A percentile compares a stretch with the other conserved stretches of the same genome.
These are phyloP conservation scores for Fusarium odoratissimum DNA, from an alignment of 2,329 filamentous ascomycete genomes.

Conservation along the genomic window DNA sequence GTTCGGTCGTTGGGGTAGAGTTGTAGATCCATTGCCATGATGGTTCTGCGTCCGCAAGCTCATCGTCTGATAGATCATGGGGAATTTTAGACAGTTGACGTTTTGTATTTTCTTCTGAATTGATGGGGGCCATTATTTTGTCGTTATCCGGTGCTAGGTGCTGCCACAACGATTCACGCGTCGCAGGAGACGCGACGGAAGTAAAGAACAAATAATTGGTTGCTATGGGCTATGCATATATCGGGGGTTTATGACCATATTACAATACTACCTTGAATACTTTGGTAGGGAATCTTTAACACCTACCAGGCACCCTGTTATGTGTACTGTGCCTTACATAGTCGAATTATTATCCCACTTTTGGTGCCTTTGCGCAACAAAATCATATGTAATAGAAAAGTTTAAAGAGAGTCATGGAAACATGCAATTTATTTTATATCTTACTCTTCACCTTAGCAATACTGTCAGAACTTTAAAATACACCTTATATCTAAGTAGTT, in stretches of 20 bases:
- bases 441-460: background rate
- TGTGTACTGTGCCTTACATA: background rate
- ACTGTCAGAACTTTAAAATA: too few relatives aligned
- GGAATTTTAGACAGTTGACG: conserved; percentile 19
- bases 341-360: background rate
- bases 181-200: conserved; percentile 46
- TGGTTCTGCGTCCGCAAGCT: conserved; percentile 77
- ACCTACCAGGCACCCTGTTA: background rate
- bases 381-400: background rate
- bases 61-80: conserved; percentile 84
- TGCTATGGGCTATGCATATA: conserved; percentile 42
- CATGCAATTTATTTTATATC: background rate
- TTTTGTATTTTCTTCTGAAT: conserved; percentile 27
- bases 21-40: conserved; percentile 85
- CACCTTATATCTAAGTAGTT: background rate
- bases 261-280: background rate
- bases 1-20: conserved; percentile 46
- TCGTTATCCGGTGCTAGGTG: conserved; percentile 21
- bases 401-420: background rate
- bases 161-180: conserved; percentile 42
- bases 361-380: background rate
- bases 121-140: conserved; percentile 43
- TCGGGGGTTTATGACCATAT: background rate
- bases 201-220: conserved; percentile 30
- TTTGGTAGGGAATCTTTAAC: background rate